Evolutionary conservation across 108 stramenopile genomes (phyloP).

Genomic region (Skeletonema marinoi): DNA sequence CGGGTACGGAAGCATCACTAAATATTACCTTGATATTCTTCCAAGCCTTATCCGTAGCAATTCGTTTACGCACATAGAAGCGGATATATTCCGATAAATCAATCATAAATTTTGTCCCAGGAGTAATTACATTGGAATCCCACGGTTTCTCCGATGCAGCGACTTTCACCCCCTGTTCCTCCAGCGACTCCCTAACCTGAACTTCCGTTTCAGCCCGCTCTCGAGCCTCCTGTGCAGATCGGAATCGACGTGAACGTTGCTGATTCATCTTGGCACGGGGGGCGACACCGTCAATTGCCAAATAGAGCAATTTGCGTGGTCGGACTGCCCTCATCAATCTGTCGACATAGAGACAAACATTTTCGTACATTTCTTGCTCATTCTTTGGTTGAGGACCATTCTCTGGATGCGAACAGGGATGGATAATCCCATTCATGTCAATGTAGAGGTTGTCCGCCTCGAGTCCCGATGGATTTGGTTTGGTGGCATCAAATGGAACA

Average conservation of each 20-base stretch:
- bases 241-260: constrained; percentile 93
- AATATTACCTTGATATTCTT: constrained; percentile 88
- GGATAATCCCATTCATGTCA: constrained; percentile 99
- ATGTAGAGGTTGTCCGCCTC: constrained; percentile 97
- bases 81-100: constrained; percentile 84
- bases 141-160: constrained; percentile 81
- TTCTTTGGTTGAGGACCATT: constrained; percentile 85
- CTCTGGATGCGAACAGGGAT: constrained; percentile 98
- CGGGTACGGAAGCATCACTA: constrained; percentile 95
- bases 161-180: constrained; percentile 64
- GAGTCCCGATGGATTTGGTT: constrained; percentile 89
- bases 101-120: constrained; percentile 98
- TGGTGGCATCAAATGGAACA: constrained; percentile 83
- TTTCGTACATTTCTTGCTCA: constrained; percentile 98
- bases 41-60: constrained; percentile 93
- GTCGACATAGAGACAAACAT: constrained; percentile 92
- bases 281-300: constrained; percentile 97
- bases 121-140: constrained; percentile 99
- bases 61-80: constrained; percentile 90
- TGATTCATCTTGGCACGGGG: constrained; percentile 99
- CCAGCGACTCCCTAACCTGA: constrained; percentile 77
- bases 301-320: constrained; percentile 87
- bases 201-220: constrained; percentile 88
- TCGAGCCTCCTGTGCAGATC: constrained; percentile 94
- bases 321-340: constrained; percentile 81